phyloP scores from a whole-genome alignment of 1,139 yeast genomes.

The Casaregolazyma suthepensis region DNA sequence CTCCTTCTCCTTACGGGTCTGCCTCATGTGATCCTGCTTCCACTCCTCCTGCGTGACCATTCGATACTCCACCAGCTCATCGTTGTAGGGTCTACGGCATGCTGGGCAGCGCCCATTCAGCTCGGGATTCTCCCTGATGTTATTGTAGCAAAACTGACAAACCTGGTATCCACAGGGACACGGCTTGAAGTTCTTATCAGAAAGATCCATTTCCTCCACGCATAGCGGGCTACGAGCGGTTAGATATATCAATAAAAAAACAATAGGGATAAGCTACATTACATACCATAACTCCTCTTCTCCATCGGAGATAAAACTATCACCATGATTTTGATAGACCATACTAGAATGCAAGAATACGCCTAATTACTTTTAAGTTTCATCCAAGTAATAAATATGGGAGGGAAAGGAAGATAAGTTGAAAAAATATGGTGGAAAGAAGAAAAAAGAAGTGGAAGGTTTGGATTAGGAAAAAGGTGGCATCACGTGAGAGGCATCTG shows the following conservation, averaged over 20 bases:
- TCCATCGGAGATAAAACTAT: constrained; percentile 64
- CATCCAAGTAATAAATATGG: neutral
- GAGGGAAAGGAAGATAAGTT: neutral
- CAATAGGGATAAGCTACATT: constrained; percentile 47
- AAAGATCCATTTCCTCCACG: constrained; percentile 94
- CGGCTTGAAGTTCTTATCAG: constrained; percentile 94
- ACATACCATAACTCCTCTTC: constrained; percentile 61
- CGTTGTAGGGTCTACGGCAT: constrained; percentile 90
- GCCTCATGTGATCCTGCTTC: constrained; percentile 62
- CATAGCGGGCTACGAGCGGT: constrained; percentile 56
- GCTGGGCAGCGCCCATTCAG: constrained; percentile 97
- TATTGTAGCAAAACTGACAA: constrained; percentile 96
- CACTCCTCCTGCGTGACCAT: constrained; percentile 78
- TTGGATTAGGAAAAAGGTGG: neutral
- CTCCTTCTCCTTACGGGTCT: constrained; percentile 76
- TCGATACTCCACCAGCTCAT: constrained; percentile 84
- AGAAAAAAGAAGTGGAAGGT: neutral
- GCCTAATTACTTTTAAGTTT: neutral
- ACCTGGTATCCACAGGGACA: constrained; percentile 99
- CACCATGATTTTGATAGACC: constrained; percentile 28
- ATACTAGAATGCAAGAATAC: constrained; percentile 9
- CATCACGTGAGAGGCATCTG: neutral
- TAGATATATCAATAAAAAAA: constrained; percentile 36
- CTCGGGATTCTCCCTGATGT: constrained; percentile 91
- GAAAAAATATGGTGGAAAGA: neutral